A percentile compares a stretch with the other conserved stretches of the same genome.
Conservation (phyloP, 257 asterid species). For the Gentiana straminea region DNA sequence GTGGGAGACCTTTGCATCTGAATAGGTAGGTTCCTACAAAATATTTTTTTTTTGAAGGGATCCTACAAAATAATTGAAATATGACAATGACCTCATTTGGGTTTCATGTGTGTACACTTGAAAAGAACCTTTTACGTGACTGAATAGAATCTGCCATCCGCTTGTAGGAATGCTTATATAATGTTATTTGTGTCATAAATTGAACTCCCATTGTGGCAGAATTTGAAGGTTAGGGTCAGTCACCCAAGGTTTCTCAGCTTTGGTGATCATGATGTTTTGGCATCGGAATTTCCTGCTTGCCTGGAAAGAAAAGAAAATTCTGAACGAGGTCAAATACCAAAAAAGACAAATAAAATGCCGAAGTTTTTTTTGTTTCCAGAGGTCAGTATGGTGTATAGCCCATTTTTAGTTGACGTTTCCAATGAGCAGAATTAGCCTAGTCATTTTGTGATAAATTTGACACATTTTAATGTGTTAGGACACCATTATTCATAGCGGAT, state of each 20-base stretch:
- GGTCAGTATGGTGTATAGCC: conserved; percentile 31
- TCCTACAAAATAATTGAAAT: too few species aligned
- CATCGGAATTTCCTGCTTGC: conserved; percentile 63
- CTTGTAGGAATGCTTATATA: too few species aligned
- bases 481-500: conserved; percentile 36
- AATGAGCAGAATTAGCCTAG: too few species aligned
- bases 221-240: conserved; percentile 77
- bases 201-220: conserved; percentile 33
- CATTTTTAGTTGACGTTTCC: too few species aligned
- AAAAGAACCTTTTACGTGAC: not conserved
- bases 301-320: conserved; percentile 39
- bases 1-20: too few species aligned
- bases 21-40: too few species aligned
- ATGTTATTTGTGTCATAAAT: conserved; percentile 11
- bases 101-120: too few species aligned
- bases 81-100: too few species aligned
- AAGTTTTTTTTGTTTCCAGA: conserved; percentile 55
- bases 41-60: too few species aligned
- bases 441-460: too few species aligned
- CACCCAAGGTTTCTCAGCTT: conserved; percentile 71
- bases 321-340: conserved; percentile 21
- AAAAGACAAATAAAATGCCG: conserved; percentile 24
- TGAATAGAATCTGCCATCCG: conserved; percentile 4
- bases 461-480: conserved; percentile 30
- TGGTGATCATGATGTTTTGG: conserved; percentile 48